These are phyloP conservation scores for Trichoderma atrobrunneum DNA, from an alignment of 2,329 filamentous ascomycete genomes.

Conservation along the genomic window DNA sequence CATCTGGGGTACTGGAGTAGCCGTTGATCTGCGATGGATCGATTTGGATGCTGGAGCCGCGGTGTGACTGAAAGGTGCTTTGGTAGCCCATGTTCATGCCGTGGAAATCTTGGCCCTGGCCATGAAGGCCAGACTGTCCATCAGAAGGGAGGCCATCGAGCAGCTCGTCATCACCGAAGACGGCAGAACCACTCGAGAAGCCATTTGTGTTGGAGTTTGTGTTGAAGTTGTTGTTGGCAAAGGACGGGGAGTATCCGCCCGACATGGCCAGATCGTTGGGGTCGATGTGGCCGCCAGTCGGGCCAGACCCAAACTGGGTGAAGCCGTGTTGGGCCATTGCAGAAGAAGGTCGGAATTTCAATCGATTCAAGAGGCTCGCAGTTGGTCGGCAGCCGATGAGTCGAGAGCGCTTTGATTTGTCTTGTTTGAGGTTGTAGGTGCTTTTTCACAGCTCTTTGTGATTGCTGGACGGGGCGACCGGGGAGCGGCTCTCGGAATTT, in stretches of 20 bases:
- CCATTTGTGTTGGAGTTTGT: slow-evolving; percentile 60
- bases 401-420: background rate
- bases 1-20: slow-evolving; percentile 89
- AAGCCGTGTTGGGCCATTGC: slow-evolving; percentile 57
- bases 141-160: slow-evolving; percentile 67
- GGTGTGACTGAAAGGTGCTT: slow-evolving; percentile 53
- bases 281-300: slow-evolving; percentile 65
- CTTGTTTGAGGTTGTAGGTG: background rate
- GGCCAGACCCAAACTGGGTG: slow-evolving; percentile 53
- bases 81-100: slow-evolving; percentile 60
- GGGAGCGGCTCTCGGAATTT: slow-evolving; percentile 5
- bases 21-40: slow-evolving; percentile 70
- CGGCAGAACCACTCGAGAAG: slow-evolving; percentile 74
- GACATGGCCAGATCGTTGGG: slow-evolving; percentile 79
- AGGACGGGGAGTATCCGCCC: slow-evolving; percentile 58
- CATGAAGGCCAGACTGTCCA: slow-evolving; percentile 48
- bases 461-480: background rate
- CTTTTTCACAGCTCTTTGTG: background rate
- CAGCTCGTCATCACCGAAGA: slow-evolving; percentile 85
- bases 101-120: slow-evolving; percentile 55
- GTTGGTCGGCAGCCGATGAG: background rate
- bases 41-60: slow-evolving; percentile 56
- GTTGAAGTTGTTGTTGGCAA: slow-evolving; percentile 54
- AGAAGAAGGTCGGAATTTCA: slow-evolving; percentile 3
- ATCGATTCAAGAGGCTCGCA: background rate